Conservation (phyloP, 352 stramenopile genomes). For the Globisporangium sylvaticum region DNA sequence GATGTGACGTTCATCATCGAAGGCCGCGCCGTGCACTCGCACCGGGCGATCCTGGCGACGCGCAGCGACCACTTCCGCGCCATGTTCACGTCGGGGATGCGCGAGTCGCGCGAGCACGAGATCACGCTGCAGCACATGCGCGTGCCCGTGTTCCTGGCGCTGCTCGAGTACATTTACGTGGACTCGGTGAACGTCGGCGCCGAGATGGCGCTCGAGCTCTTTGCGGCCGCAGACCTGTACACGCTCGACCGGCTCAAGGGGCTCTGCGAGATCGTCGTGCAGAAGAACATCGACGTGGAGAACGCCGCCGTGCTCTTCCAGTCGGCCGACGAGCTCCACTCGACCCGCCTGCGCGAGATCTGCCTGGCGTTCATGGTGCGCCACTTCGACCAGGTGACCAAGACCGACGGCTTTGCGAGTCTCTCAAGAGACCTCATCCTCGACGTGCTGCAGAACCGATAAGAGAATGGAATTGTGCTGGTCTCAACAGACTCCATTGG, state of each 20-base stretch:
- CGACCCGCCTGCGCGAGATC: slow-evolving; percentile 80
- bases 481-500: no score
- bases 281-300: slow-evolving; percentile 86
- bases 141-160: slow-evolving; percentile 89
- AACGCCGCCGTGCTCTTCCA: slow-evolving; percentile 86
- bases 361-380: slow-evolving; percentile 88
- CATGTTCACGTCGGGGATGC: slow-evolving; percentile 95
- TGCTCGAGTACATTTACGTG: slow-evolving; percentile 97
- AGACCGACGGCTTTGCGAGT: slow-evolving; percentile 84
- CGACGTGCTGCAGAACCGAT: slow-evolving; percentile 86
- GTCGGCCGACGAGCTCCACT: slow-evolving; percentile 82
- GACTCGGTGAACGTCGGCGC: slow-evolving; percentile 90
- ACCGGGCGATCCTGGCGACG: slow-evolving; percentile 90
- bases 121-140: slow-evolving; percentile 89
- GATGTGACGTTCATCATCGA: slow-evolving; percentile 89
- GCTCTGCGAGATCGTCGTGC: slow-evolving; percentile 87
- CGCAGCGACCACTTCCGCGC: slow-evolving; percentile 93
- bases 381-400: slow-evolving; percentile 90
- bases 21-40: slow-evolving; percentile 74
- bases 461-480: slow-evolving; percentile 13
- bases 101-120: slow-evolving; percentile 79
- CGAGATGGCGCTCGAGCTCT: slow-evolving; percentile 93
- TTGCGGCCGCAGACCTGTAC: slow-evolving; percentile 93
- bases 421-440: slow-evolving; percentile 88
- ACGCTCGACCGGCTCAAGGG: slow-evolving; percentile 92